Base-by-base conservation (phyloP, 768 basidiomycete genomes). In the Termitomyces heimii region DNA sequence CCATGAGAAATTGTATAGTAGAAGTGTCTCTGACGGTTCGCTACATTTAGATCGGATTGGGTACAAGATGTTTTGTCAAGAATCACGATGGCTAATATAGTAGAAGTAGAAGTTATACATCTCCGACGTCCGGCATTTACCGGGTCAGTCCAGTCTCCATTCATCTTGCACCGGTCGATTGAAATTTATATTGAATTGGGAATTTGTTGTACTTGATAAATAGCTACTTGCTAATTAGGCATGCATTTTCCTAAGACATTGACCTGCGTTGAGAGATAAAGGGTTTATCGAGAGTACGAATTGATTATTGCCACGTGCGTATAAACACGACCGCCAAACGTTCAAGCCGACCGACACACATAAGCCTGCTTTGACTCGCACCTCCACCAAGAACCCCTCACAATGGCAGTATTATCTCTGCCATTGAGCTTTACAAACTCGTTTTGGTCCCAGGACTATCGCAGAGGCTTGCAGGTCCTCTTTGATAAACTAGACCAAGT, bases 361-460 rank as follows among this genome's bases (percentile, higher is more conserved):
- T 37, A 53, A 53, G 51, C 42, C 45, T 35, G 16, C 26, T 34
- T 40, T 49, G 43, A 53, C 46, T 53, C 16, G 43, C 12, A 57
- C 59, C 28, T 29, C 39, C 51, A 58, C 45, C 49, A 58, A 22
- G 39, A 20, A 13, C 56, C 39, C 46, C 24, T 42, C 35, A 53
- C 64, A 67, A 94, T 95, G 94, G 88, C 92, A 60, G 88, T 92
- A 62, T 75, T 96, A 60, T 90, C 92, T 44, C 83, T 95, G 66
- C 94, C 94, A n/a, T 77, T 92, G 57, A 82, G 82, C 16, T 97
- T 97, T 69, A 84, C 80, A 55, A 95, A 96, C 70, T 94, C 93
- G 31, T 97, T 97, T 76, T 97, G 94, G 94, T 83, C 93, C 16
- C 88, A 92, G 69, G 92, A 94, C 75, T 94, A 92, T 68, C 79